phyloP scores from a whole-genome alignment of 108 stramenopile genomes.

The Skeletonema potamos region DNA sequence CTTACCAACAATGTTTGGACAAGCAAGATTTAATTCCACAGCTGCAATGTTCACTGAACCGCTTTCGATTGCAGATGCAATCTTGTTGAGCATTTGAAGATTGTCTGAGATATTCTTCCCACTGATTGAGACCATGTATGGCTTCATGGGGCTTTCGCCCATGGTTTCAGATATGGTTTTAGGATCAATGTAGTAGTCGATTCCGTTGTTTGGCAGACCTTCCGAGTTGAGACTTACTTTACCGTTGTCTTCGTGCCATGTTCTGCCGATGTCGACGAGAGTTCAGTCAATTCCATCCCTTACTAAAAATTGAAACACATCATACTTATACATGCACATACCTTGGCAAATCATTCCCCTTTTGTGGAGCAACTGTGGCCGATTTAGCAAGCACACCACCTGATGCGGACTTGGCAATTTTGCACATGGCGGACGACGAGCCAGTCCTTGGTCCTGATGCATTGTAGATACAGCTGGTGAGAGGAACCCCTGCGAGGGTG shows the following conservation, averaged over 20 bases:
- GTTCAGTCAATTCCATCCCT: background rate
- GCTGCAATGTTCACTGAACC: slow-evolving; percentile 51
- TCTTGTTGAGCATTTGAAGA: slow-evolving; percentile 75
- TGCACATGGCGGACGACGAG: slow-evolving; percentile 80
- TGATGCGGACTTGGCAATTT: slow-evolving; percentile 61
- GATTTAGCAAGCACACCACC: slow-evolving; percentile 86
- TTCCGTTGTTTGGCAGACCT: slow-evolving; percentile 90
- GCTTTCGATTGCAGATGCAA: slow-evolving; percentile 34
- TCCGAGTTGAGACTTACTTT: slow-evolving; percentile 83
- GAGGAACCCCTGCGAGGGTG: slow-evolving; percentile 67
- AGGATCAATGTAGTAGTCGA: slow-evolving; percentile 84
- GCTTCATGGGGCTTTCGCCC: slow-evolving; percentile 53
- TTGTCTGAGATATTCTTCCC: slow-evolving; percentile 86
- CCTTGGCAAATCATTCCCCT: slow-evolving; percentile 84
- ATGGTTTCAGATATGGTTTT: slow-evolving; percentile 73
- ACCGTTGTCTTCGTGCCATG: slow-evolving; percentile 50
- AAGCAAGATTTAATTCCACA: slow-evolving; percentile 91
- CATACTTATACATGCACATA: slow-evolving; percentile 14
- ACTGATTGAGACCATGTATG: slow-evolving; percentile 89
- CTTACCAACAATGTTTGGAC: slow-evolving; percentile 93
- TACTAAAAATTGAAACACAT: no score
- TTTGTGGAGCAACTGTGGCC: slow-evolving; percentile 73
- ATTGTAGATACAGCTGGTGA: slow-evolving; percentile 85
- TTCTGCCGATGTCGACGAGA: slow-evolving; percentile 13
- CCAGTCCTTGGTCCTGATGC: slow-evolving; percentile 90